Percentiles rank a stretch among this genome's conserved stretches.
These are phyloP conservation scores for Steccherinum ochraceum DNA, from an alignment of 768 basidiomycete species.

Conservation along the genomic window DNA sequence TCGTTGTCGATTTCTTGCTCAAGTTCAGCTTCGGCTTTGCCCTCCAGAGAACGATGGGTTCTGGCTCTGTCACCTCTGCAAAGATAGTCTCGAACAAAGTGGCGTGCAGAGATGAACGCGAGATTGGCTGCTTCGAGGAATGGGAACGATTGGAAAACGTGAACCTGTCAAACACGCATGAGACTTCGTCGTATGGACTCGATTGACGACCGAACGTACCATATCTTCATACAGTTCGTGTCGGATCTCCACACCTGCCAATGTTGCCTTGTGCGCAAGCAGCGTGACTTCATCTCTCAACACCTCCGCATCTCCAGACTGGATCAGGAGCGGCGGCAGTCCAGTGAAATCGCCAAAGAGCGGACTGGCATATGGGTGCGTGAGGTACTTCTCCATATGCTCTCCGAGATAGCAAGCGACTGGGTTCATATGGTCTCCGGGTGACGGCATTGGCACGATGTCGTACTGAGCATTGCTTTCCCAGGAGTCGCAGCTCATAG, in stretches of 20 bases:
- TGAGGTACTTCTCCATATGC: conserved; percentile 72
- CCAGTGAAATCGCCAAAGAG: conserved; percentile 86
- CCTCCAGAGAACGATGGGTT: conserved; percentile 45
- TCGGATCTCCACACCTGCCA: conserved; percentile 78
- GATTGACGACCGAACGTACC: conserved; percentile 36
- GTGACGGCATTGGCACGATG: conserved; percentile 66
- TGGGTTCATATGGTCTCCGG: conserved; percentile 85
- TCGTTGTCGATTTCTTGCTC: conserved; percentile 69
- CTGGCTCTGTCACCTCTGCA: conserved; percentile 45
- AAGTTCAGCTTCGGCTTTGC: conserved; percentile 50
- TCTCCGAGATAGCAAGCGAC: conserved; percentile 91
- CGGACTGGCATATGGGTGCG: conserved; percentile 94
- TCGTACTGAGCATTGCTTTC: conserved; percentile 87
- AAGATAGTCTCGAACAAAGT: conserved; percentile 60
- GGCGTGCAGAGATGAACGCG: conserved; percentile 63
- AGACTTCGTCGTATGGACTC: not conserved
- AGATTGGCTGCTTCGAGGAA: conserved; percentile 63
- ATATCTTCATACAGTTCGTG: conserved; percentile 91
- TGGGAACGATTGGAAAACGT: conserved; percentile 88
- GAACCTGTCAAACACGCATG: conserved; percentile 45
- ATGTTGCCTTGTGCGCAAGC: conserved; percentile 86
- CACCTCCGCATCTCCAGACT: conserved; percentile 91
- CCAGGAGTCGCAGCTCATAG: conserved; percentile 98
- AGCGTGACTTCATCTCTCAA: conserved; percentile 91
- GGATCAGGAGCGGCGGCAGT: conserved; percentile 86